Percentiles rank a stretch among this genome's conserved stretches.
These are phyloP conservation scores for Colletotrichum echinochloae DNA, from an alignment of 2,329 filamentous ascomycete genomes.

Conservation along the genomic window DNA sequence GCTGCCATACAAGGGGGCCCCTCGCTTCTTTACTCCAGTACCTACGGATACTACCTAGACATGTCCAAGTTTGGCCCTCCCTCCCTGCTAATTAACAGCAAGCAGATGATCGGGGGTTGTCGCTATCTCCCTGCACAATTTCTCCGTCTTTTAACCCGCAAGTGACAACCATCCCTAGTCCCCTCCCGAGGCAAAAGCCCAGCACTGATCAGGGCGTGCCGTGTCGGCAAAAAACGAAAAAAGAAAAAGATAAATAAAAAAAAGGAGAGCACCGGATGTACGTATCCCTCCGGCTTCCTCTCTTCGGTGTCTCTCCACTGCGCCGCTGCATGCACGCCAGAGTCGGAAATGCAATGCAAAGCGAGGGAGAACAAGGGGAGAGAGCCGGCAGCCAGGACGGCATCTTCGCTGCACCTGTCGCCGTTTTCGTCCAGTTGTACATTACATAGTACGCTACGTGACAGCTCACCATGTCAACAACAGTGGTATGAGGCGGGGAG, in stretches of 20 bases:
- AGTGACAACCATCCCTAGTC: too few relatives aligned
- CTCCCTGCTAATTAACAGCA: neutral
- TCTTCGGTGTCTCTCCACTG: neutral
- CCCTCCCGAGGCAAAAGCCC: too few relatives aligned
- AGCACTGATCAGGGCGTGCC: neutral
- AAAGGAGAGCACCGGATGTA: neutral
- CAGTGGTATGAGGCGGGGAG: slow-evolving; percentile 26
- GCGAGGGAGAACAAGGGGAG: slow-evolving; percentile 14
- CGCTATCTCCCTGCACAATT: slow-evolving; percentile 30
- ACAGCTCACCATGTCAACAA: neutral
- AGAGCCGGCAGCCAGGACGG: neutral
- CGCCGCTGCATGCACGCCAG: slow-evolving; percentile 7
- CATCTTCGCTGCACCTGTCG: slow-evolving; percentile 21
- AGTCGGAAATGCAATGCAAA: slow-evolving; percentile 6
- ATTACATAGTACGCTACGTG: slow-evolving; percentile 7
- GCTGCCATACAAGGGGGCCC: too few relatives aligned
- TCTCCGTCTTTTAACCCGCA: neutral
- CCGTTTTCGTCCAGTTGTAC: slow-evolving; percentile 3
- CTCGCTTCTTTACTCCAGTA: too few relatives aligned
- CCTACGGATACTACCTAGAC: too few relatives aligned
- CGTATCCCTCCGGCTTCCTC: neutral
- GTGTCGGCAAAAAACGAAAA: neutral
- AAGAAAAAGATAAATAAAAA: too few relatives aligned
- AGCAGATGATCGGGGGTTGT: neutral
- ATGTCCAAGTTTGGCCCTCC: neutral